phyloP scores from a whole-genome alignment of 192 early-diverging fungal species.

The Podila horticola region DNA sequence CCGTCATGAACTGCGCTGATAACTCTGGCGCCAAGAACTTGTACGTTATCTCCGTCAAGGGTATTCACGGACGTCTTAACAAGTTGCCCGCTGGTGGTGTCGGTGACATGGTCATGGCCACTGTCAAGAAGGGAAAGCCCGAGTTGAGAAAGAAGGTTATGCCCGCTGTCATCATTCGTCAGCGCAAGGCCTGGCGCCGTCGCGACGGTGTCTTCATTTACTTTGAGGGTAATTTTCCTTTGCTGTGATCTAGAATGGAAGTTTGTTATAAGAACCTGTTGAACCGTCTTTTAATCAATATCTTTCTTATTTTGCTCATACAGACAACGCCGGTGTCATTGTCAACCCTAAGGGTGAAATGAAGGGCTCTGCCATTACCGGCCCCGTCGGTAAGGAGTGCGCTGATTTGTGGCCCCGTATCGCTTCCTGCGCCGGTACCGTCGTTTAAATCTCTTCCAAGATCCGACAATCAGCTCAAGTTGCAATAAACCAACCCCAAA shows the following conservation, averaged over 20 bases:
- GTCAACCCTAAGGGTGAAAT: conserved; percentile 99
- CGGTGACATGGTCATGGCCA: conserved; percentile 99
- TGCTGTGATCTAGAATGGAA: background rate
- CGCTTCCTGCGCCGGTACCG: conserved; percentile 89
- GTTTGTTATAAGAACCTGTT: background rate
- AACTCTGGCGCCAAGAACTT: conserved; percentile 99
- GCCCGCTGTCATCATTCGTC: conserved; percentile 99
- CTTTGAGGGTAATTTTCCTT: conserved; percentile 78
- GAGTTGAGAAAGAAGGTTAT: conserved; percentile 99
- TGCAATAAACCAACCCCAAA: conserved; percentile 47
- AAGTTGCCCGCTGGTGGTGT: conserved; percentile 97
- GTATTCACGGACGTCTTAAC: conserved; percentile 96
- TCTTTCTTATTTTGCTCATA: conserved; percentile 1
- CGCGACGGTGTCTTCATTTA: conserved; percentile 99
- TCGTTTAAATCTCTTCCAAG: conserved; percentile 58
- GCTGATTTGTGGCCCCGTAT: conserved; percentile 99
- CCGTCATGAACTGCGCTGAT: conserved; percentile 99
- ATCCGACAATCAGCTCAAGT: conserved; percentile 44
- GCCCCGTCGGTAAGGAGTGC: conserved; percentile 99
- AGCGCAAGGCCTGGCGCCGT: conserved; percentile 99
- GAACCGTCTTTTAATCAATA: background rate
- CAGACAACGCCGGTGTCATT: conserved; percentile 99
- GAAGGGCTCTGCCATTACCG: conserved; percentile 99
- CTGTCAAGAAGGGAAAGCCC: conserved; percentile 99
- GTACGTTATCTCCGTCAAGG: conserved; percentile 98